Conservation (phyloP, 192 early-diverging fungal genomes). For the Podila clonocystis region DNA sequence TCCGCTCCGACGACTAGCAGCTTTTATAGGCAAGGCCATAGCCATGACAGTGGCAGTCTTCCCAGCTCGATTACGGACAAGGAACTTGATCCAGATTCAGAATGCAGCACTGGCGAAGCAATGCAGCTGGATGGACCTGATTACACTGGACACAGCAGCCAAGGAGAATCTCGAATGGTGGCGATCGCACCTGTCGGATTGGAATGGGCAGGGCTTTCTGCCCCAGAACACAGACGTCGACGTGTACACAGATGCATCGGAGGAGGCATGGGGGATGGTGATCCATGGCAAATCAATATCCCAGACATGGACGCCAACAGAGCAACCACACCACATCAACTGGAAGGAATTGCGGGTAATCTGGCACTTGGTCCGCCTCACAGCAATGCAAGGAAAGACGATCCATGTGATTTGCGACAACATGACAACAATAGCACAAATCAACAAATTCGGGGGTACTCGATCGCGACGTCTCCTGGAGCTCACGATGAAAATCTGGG, state of each 20-base stretch:
- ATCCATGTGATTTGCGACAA: slow-evolving; percentile 34
- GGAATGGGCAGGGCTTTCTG: slow-evolving; percentile 29
- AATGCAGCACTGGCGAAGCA: slow-evolving; percentile 8
- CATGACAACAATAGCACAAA: slow-evolving; percentile 32
- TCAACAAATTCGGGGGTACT: slow-evolving; percentile 44
- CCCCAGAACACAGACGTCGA: slow-evolving; percentile 11
- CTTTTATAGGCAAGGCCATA: slow-evolving; percentile 25
- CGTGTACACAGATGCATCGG: slow-evolving; percentile 33
- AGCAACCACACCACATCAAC: slow-evolving; percentile 17
- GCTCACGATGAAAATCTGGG: slow-evolving; percentile 20
- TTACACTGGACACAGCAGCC: slow-evolving; percentile 5
- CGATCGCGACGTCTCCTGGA: slow-evolving; percentile 18
- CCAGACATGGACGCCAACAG: not conserved
- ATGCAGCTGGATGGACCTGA: slow-evolving; percentile 10
- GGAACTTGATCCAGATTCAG: slow-evolving; percentile 23
- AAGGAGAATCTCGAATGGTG: slow-evolving; percentile 23
- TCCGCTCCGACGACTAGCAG: slow-evolving; percentile 19
- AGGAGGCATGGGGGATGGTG: slow-evolving; percentile 32
- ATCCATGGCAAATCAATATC: not conserved
- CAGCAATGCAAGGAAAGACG: slow-evolving; percentile 9
- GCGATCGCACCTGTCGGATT: slow-evolving; percentile 7
- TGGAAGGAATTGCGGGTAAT: slow-evolving; percentile 4
- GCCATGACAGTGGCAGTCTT: slow-evolving; percentile 35
- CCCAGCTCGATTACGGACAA: slow-evolving; percentile 30
- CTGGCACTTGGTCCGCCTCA: too few species aligned